phyloP scores from a whole-genome alignment of 345 rosid species.

The Streptanthus diversifolius region DNA sequence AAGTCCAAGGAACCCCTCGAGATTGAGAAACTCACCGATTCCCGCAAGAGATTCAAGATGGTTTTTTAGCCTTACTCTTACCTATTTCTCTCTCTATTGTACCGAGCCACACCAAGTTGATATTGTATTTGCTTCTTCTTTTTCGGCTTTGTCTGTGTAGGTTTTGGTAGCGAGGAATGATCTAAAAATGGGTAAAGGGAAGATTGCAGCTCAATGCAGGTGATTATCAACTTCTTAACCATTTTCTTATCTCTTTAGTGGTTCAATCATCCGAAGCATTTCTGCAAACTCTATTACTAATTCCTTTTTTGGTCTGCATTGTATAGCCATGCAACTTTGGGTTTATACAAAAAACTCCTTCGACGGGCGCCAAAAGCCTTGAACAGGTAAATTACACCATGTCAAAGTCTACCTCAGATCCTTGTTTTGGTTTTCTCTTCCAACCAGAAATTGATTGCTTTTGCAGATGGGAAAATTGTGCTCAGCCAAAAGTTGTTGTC shows the following conservation, averaged over 20 bases:
- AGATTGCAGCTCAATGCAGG: slow-evolving; percentile 99
- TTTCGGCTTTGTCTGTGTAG: slow-evolving; percentile 37
- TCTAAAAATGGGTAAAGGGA: slow-evolving; percentile 99
- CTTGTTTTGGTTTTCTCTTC: neutral
- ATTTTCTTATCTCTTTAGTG: neutral
- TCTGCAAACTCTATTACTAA: neutral
- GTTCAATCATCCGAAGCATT: neutral
- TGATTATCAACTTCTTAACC: slow-evolving; percentile 15
- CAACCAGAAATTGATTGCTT: neutral
- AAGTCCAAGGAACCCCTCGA: slow-evolving; percentile 63
- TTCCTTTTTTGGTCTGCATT: slow-evolving; percentile 7
- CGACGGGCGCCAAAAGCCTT: slow-evolving; percentile 78
- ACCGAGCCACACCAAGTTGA: neutral
- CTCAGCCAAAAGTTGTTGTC: slow-evolving; percentile 95
- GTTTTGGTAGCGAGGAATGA: slow-evolving; percentile 93
- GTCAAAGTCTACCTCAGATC: neutral
- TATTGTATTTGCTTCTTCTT: neutral
- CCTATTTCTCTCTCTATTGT: neutral
- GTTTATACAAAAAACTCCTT: slow-evolving; percentile 80
- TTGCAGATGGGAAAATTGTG: slow-evolving; percentile 90
- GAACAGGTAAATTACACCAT: slow-evolving; percentile 48
- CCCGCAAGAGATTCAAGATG: slow-evolving; percentile 84
- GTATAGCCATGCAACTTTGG: slow-evolving; percentile 92
- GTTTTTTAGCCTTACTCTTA: slow-evolving; percentile 33
- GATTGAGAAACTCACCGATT: slow-evolving; percentile 77